Percentiles rank a stretch among this genome's conserved stretches.
These are phyloP conservation scores for Coffea canephora DNA, from an alignment of 257 asterid species.

Conservation along the genomic window DNA sequence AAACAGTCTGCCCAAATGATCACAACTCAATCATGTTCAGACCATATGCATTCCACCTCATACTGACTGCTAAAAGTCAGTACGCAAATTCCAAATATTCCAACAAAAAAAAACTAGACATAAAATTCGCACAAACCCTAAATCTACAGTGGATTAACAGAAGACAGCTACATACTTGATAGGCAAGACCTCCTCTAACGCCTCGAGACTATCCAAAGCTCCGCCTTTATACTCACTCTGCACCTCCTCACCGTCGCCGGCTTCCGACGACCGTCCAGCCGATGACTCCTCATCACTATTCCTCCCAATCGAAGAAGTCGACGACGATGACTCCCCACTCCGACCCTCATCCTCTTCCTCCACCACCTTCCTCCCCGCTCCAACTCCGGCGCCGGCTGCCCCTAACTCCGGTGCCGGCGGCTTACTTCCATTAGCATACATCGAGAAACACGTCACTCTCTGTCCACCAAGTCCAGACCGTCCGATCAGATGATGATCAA, in stretches of 20 bases:
- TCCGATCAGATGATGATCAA: conserved; percentile 21
- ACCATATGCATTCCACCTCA: no score
- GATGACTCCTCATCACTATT: conserved; percentile 37
- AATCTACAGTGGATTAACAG: not conserved
- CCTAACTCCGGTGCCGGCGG: conserved; percentile 20
- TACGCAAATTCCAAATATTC: not conserved
- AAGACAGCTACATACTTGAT: conserved; percentile 31
- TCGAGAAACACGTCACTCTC: conserved; percentile 16
- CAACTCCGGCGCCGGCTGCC: not conserved
- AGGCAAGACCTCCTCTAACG: conserved; percentile 47
- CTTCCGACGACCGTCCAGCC: conserved; percentile 19
- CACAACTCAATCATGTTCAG: not conserved
- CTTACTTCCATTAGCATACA: conserved; percentile 1
- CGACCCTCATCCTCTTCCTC: conserved; percentile 13
- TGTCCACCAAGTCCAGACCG: conserved; percentile 25
- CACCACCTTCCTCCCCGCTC: conserved; percentile 1
- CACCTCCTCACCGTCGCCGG: conserved; percentile 38
- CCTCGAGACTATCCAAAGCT: conserved; percentile 33
- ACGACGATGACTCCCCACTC: conserved; percentile 19
- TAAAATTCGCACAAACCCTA: not conserved
- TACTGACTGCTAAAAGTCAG: no score
- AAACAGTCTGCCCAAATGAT: not conserved
- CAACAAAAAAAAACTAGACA: not conserved
- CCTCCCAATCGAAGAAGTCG: conserved; percentile 36
- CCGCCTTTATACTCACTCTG: conserved; percentile 39